Percentiles rank a stretch among this genome's conserved stretches.
phyloP scores from a whole-genome alignment of 2,329 filamentous ascomycete species.

The Aspergillus cejpii region DNA sequence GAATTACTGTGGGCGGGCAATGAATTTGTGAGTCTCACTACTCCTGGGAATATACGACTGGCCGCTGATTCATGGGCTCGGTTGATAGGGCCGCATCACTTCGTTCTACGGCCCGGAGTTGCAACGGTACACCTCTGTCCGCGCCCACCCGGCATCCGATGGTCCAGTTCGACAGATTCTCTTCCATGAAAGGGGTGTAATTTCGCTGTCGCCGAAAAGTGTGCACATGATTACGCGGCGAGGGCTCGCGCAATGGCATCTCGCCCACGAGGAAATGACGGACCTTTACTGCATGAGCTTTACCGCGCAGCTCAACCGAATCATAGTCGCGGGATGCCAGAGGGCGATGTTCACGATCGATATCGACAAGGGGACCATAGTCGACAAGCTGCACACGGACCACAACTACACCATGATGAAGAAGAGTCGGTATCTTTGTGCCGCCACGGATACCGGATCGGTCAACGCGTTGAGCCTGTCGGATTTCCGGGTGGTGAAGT shows the following conservation, averaged over 20 bases:
- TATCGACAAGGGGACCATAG: constrained; percentile 64
- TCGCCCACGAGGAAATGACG: constrained; percentile 70
- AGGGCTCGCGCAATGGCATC: constrained; percentile 81
- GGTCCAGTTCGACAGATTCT: constrained; percentile 80
- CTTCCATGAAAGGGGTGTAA: constrained; percentile 82
- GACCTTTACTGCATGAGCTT: constrained; percentile 94
- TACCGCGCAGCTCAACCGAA: constrained; percentile 75
- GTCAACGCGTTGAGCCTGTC: constrained; percentile 81
- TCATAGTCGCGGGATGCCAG: constrained; percentile 83
- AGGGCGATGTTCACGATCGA: constrained; percentile 73
- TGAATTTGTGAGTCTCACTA: constrained; percentile 61
- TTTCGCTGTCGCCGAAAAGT: constrained; percentile 74
- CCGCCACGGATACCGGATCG: constrained; percentile 72
- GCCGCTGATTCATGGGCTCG: constrained; percentile 14
- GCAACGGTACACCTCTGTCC: constrained; percentile 83
- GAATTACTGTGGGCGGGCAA: constrained; percentile 93
- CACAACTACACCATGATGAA: constrained; percentile 88
- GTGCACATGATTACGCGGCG: constrained; percentile 82
- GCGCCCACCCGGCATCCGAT: constrained; percentile 65
- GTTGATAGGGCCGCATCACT: constrained; percentile 69
- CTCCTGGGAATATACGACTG: constrained; percentile 4
- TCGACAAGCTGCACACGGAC: constrained; percentile 64
- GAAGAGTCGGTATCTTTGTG: constrained; percentile 79
- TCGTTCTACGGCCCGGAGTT: constrained; percentile 84
- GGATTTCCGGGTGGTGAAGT: constrained; percentile 70